A percentile compares a stretch with the other conserved stretches of the same genome.
phyloP scores from a whole-genome alignment of 1,284 basidiomycete species.

The Butyriboletus appendiculatus region DNA sequence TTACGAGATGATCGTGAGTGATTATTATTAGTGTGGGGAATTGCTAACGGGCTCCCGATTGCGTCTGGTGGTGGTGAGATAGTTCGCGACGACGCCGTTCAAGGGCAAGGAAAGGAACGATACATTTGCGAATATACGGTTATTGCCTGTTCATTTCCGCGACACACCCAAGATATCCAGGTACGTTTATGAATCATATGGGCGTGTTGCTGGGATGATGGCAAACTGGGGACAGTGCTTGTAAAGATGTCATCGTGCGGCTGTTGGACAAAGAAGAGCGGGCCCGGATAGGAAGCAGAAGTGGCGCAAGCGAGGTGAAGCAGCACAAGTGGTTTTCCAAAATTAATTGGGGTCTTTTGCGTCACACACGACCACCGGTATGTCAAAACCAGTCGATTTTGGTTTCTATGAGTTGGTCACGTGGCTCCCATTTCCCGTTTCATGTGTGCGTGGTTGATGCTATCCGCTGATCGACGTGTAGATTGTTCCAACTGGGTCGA shows the following conservation, averaged over 20 bases:
- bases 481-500: conserved; percentile 84
- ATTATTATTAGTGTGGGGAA: conserved; percentile 28
- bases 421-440: conserved; percentile 16
- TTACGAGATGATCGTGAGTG: conserved; percentile 99
- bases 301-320: conserved; percentile 98
- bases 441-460: conserved; percentile 11
- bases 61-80: conserved; percentile 1
- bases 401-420: conserved; percentile 9
- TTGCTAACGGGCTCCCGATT: conserved; percentile 17
- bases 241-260: conserved; percentile 88
- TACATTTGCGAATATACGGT: conserved; percentile 95
- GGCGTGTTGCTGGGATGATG: conserved; percentile 7
- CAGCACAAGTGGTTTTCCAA: conserved; percentile 98
- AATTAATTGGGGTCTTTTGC: conserved; percentile 95
- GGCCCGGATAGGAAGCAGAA: conserved; percentile 86
- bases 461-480: conserved; percentile 38
- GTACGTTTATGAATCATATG: conserved; percentile 48
- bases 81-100: conserved; percentile 99
- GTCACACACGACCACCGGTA: conserved; percentile 93
- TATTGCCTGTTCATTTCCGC: conserved; percentile 85
- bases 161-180: conserved; percentile 84
- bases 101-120: conserved; percentile 94
- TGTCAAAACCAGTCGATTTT: conserved; percentile 34
- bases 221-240: conserved; percentile 51
- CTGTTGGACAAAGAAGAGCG: conserved; percentile 94